Base-by-base conservation (phyloP, 1,284 basidiomycete species). In the Naganishia cerealis region DNA sequence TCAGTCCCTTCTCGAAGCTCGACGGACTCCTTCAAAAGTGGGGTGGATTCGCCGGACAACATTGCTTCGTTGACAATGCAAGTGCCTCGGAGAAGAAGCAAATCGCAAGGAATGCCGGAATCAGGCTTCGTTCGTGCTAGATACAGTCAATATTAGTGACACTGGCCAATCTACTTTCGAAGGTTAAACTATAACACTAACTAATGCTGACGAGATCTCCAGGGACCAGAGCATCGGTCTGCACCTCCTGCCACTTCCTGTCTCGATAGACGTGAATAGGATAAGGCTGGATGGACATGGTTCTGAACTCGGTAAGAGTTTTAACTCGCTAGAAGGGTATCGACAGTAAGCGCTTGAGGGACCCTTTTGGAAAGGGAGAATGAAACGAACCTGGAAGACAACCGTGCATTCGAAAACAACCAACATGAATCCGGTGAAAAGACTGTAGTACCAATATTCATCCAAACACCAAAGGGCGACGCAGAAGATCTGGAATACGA, bases 31-130 rank as follows among this genome's bases (percentile, higher is more conserved):
- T 97, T 97, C 65, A 97, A 84, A 8, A 97, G 83, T 0, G 94
- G 94, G 0, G 94, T 97, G 0, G 92, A 95, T 82, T 97, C 94
- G 66, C 94, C 94, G 0, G 92, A 95, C 6, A 97, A 83, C 94
- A 97, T 97, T 18, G 94, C 94, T 79, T 97, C 94, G 79, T 96
- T 97, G 71, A 96, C 93, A 74, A 97, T 97, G 73, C 88, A 90
- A 1, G 91, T 91, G 6, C 94, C 94, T 65, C 88, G 87, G 16
- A 96, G 81, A 16, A 97, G 85, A 7, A 97, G 85, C 53, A 96
- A 86, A 77, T 97, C 94, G 18, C 92, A 94, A 1, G 94, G 92
- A 39, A 95, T 87, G 48, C 88, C 89, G 0, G 91, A 93, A 78
- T 94, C 93, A 57, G 85, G 84, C 73, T 89, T 88, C 67, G 89